A percentile compares a stretch with the other conserved stretches of the same genome.
These are phyloP conservation scores for Alternaria panax DNA, from an alignment of 2,329 filamentous ascomycete genomes.

Conservation along the genomic window DNA sequence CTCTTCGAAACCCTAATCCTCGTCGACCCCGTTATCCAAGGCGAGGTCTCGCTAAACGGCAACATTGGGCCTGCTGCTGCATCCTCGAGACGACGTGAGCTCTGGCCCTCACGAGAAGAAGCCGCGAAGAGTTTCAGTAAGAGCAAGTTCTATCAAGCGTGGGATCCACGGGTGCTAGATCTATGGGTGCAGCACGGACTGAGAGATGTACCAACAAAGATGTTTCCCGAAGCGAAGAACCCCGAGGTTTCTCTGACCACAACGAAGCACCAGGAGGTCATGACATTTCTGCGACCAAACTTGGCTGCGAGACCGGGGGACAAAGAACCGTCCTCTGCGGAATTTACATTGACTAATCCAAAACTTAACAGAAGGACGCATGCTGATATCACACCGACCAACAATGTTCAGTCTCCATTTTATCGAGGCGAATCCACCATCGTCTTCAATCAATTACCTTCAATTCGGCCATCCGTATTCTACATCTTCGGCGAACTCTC, in stretches of 20 bases:
- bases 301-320: constrained; percentile 55
- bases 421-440: constrained; percentile 71
- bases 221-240: constrained; percentile 58
- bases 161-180: constrained; percentile 82
- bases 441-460: constrained; percentile 65
- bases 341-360: constrained; percentile 37
- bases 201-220: constrained; percentile 71
- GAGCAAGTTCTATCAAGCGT: constrained; percentile 78
- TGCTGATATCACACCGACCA: constrained; percentile 49
- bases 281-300: constrained; percentile 74
- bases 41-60: constrained; percentile 53
- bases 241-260: constrained; percentile 75
- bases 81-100: constrained; percentile 76
- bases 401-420: constrained; percentile 59
- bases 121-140: constrained; percentile 72
- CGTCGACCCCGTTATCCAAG: constrained; percentile 82
- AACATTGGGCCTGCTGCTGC: constrained; percentile 60
- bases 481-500: constrained; percentile 68
- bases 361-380: constrained; percentile 52
- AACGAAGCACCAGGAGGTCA: constrained; percentile 86
- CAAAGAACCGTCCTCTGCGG: constrained; percentile 53
- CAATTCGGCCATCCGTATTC: constrained; percentile 69
- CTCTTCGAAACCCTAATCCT: constrained; percentile 78
- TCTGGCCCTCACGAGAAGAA: constrained; percentile 78
- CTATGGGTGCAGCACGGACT: constrained; percentile 76